These are phyloP conservation scores for Pseudozyma sp. DNA, from an alignment of 1,284 basidiomycete species.

Conservation along the genomic window DNA sequence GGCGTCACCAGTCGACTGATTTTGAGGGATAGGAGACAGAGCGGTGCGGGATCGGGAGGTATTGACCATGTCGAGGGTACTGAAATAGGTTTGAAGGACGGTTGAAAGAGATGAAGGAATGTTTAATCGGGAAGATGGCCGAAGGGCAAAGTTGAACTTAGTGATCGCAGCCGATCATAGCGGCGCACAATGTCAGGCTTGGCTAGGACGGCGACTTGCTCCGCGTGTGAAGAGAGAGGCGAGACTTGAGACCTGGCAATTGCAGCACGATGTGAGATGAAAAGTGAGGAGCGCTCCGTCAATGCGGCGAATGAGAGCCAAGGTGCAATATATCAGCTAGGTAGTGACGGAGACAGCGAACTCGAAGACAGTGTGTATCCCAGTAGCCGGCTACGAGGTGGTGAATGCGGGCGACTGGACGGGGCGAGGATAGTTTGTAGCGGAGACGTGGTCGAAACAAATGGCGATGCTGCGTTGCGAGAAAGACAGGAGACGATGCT, in stretches of 20 bases:
- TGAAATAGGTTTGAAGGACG: neutral
- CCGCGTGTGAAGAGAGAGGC: too few species aligned
- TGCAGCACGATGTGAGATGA: too few species aligned
- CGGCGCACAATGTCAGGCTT: neutral
- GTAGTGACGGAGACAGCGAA: too few species aligned
- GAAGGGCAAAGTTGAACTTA: conserved; percentile 4
- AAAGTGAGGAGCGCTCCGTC: too few species aligned
- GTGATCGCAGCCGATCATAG: conserved; percentile 9
- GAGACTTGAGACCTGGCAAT: too few species aligned
- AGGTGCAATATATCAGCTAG: too few species aligned
- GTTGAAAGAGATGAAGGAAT: neutral
- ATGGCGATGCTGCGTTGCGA: conserved; percentile 3
- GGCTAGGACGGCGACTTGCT: too few species aligned
- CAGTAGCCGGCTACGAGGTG: conserved; percentile 24
- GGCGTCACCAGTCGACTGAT: conserved; percentile 4
- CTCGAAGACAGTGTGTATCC: conserved; percentile 3
- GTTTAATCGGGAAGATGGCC: neutral
- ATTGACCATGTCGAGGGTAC: conserved; percentile 27
- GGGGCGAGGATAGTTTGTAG: neutral
- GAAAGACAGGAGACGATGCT: neutral
- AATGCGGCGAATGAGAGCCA: too few species aligned
- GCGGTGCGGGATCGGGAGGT: conserved; percentile 27
- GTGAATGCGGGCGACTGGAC: neutral
- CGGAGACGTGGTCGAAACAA: neutral
- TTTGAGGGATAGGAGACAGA: conserved; percentile 38